phyloP scores from a whole-genome alignment of 352 stramenopile genomes.

The Plasmopara viticola region DNA sequence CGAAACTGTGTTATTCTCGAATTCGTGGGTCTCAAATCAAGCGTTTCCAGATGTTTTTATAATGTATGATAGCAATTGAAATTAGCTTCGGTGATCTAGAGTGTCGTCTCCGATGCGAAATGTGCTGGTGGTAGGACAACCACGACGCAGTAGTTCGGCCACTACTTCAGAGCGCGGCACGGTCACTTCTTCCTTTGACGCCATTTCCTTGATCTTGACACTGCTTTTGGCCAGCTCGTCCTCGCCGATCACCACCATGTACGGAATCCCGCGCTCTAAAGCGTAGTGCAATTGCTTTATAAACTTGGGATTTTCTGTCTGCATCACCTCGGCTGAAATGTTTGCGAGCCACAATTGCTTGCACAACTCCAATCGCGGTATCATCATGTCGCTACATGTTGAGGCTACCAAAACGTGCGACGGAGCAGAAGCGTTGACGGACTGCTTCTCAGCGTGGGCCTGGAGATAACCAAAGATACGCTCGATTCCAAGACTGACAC shows the following conservation, averaged over 20 bases:
- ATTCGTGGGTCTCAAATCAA: too few relatives aligned
- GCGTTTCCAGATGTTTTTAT: too few relatives aligned
- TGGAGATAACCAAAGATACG: constrained; percentile 98
- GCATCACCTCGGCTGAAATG: constrained; percentile 94
- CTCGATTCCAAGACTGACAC: constrained; percentile 98
- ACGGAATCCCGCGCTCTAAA: constrained; percentile 92
- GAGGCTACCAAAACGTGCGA: constrained; percentile 94
- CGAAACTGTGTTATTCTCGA: too few relatives aligned
- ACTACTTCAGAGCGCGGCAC: constrained; percentile 70
- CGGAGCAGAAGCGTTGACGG: constrained; percentile 22
- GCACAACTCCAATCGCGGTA: constrained; percentile 68
- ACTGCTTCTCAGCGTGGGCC: constrained; percentile 75
- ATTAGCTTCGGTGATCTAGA: too few relatives aligned
- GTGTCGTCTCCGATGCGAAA: constrained; percentile 45
- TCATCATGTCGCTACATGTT: constrained; percentile 63
- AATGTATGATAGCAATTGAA: too few relatives aligned
- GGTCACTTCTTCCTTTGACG: constrained; percentile 87
- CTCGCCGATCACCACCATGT: constrained; percentile 96
- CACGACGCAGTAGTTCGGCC: constrained; percentile 58
- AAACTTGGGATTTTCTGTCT: constrained; percentile 95
- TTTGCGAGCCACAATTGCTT: constrained; percentile 85
- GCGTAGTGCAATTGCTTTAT: constrained; percentile 96
- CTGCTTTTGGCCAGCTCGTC: constrained; percentile 91
- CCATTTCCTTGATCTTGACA: constrained; percentile 97
- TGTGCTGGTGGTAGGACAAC: constrained; percentile 61